These are phyloP conservation scores for Kodamaea laetipori DNA, from an alignment of 805 yeast species.

Conservation along the genomic window DNA sequence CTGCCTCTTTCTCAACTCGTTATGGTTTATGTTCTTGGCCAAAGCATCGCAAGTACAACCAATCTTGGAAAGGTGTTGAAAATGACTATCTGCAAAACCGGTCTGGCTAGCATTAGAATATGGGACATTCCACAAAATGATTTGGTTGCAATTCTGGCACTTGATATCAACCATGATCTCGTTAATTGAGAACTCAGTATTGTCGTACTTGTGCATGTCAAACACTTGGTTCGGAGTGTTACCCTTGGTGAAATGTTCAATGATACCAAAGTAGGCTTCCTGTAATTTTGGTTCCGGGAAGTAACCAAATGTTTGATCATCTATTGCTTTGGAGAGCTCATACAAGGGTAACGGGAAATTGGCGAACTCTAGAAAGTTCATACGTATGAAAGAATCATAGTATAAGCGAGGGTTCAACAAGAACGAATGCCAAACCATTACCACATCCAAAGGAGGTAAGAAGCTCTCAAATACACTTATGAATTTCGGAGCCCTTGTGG, in stretches of 20 bases:
- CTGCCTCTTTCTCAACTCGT: slow-evolving; percentile 23
- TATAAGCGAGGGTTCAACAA: slow-evolving; percentile 22
- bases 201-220: slow-evolving; percentile 8
- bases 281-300: slow-evolving; percentile 12
- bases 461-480: slow-evolving; percentile 7
- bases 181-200: slow-evolving; percentile 9
- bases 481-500: not conserved
- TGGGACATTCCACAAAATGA: slow-evolving; percentile 15
- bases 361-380: slow-evolving; percentile 18
- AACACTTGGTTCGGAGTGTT: slow-evolving; percentile 10
- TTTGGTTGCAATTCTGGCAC: slow-evolving; percentile 19
- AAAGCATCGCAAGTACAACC: slow-evolving; percentile 1
- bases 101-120: slow-evolving; percentile 12
- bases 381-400: slow-evolving; percentile 19
- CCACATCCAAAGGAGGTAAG: slow-evolving; percentile 26
- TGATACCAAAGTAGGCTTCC: slow-evolving; percentile 12
- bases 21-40: slow-evolving; percentile 18
- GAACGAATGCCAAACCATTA: slow-evolving; percentile 28
- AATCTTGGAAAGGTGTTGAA: slow-evolving; percentile 7
- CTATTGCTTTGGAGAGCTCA: slow-evolving; percentile 13
- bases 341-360: slow-evolving; percentile 23
- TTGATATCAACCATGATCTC: slow-evolving; percentile 14
- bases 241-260: slow-evolving; percentile 2
- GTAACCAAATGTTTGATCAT: slow-evolving; percentile 16
- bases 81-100: slow-evolving; percentile 20